A percentile compares a stretch with the other conserved stretches of the same genome.
These are phyloP conservation scores for Avena atlantica DNA, from an alignment of 176 grass and related monocot species.

Conservation along the genomic window DNA sequence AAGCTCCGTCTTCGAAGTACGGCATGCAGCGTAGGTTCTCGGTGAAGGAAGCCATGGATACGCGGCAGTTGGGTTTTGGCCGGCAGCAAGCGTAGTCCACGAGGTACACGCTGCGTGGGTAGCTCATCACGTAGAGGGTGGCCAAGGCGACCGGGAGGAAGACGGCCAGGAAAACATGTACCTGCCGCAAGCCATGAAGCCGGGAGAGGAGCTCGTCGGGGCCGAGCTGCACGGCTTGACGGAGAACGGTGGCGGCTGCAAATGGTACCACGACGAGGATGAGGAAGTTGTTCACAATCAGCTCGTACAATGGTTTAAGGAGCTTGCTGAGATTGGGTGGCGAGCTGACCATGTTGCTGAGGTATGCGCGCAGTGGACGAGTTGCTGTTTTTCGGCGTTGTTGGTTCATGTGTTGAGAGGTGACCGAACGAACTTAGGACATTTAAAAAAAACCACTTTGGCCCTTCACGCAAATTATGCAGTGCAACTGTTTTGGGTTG, in stretches of 20 bases:
- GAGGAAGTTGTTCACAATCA: slow-evolving; percentile 13
- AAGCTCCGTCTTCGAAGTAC: not conserved
- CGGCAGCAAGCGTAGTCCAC: slow-evolving; percentile 48
- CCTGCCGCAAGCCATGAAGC: not conserved
- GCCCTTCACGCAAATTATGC: too few species aligned
- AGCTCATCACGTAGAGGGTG: slow-evolving; percentile 1
- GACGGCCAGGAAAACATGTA: not conserved
- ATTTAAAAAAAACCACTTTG: not conserved
- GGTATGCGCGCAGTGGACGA: too few species aligned
- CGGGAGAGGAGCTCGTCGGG: not conserved
- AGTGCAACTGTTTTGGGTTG: too few species aligned
- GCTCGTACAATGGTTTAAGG: not conserved
- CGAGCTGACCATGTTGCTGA: slow-evolving; percentile 16
- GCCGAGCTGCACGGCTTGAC: not conserved
- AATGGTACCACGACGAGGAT: not conserved
- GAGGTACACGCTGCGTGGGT: slow-evolving; percentile 42
- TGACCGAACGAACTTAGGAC: not conserved
- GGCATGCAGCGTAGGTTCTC: slow-evolving; percentile 5
- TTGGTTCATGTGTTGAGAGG: not conserved
- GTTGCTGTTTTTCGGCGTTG: too few species aligned
- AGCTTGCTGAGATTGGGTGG: not conserved
- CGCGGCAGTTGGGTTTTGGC: not conserved
- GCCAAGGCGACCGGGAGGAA: not conserved
- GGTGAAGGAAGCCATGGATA: not conserved
- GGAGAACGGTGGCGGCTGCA: not conserved